A percentile compares a stretch with the other conserved stretches of the same genome.
Conservation (phyloP, 768 basidiomycete species). For the Lactarius tabidus region DNA sequence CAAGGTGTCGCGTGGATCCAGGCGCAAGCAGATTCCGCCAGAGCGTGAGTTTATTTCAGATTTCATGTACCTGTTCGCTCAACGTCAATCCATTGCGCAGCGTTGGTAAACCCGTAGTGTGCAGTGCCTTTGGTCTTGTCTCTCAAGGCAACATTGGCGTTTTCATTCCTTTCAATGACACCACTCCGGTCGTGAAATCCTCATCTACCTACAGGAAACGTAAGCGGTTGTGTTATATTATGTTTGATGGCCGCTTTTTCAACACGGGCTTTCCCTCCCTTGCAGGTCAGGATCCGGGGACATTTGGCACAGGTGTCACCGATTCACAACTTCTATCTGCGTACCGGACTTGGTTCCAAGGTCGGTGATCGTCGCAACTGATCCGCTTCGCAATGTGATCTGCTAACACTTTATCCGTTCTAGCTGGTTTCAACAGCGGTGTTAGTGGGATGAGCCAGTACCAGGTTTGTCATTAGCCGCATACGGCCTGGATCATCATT, state of each 20-base stretch:
- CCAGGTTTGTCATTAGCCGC: constrained; percentile 11
- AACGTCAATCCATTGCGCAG: constrained; percentile 23
- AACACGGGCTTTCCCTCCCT: not conserved
- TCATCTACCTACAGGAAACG: constrained; percentile 6
- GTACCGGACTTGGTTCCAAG: constrained; percentile 15
- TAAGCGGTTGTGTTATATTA: not conserved
- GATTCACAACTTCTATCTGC: constrained; percentile 8
- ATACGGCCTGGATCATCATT: not conserved
- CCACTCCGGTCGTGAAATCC: constrained; percentile 2
- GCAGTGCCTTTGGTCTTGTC: constrained; percentile 34
- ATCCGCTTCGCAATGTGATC: not conserved
- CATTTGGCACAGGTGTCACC: constrained; percentile 8
- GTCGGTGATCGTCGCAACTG: constrained; percentile 2
- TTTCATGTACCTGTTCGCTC: not conserved
- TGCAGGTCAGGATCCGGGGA: constrained; percentile 15
- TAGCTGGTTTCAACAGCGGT: constrained; percentile 11
- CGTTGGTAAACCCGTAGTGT: constrained; percentile 33
- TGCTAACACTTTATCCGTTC: not conserved
- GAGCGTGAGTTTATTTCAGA: constrained; percentile 21
- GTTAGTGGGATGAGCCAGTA: constrained; percentile 17
- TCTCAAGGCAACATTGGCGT: constrained; percentile 27
- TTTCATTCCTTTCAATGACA: constrained; percentile 35
- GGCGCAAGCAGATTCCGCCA: constrained; percentile 27
- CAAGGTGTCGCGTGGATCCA: constrained; percentile 34
- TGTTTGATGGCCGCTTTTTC: not conserved